Evolutionary conservation across 1,139 yeast species (phyloP).

Genomic region (Insectozyma bohioensis): DNA sequence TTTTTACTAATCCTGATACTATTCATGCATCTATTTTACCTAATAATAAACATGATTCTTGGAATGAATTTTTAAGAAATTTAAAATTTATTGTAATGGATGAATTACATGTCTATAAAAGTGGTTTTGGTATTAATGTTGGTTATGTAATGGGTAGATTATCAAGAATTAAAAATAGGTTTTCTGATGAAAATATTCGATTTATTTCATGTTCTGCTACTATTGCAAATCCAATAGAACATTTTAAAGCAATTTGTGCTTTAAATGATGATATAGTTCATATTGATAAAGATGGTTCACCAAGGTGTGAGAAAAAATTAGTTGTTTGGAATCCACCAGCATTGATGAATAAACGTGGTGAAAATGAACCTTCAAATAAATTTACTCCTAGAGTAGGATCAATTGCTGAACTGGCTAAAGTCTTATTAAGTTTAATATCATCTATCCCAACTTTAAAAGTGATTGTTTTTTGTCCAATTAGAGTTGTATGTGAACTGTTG

Average conservation of each 20-base stretch:
- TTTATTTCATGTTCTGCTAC: constrained; percentile 96
- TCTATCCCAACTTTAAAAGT: constrained; percentile 60
- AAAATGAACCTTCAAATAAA: constrained; percentile 19
- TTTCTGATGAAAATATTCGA: constrained; percentile 29
- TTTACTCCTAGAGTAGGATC: constrained; percentile 61
- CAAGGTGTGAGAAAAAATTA: constrained; percentile 71
- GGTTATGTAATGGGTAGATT: constrained; percentile 80
- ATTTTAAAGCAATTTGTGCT: constrained; percentile 75
- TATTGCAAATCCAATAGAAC: constrained; percentile 64
- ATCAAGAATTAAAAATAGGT: constrained; percentile 17
- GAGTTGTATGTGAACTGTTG: constrained; percentile 81
- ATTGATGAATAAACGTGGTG: constrained; percentile 57
- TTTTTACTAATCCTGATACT: constrained; percentile 94
- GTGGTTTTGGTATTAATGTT: constrained; percentile 90
- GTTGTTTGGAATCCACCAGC: constrained; percentile 85
- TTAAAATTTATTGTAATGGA: constrained; percentile 81
- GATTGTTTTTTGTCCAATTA: constrained; percentile 85
- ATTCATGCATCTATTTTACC: constrained; percentile 85
- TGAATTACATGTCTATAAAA: constrained; percentile 86
- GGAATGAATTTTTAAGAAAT: constrained; percentile 68
- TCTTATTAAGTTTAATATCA: constrained; percentile 61
- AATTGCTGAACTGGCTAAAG: constrained; percentile 71
- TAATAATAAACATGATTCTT: constrained; percentile 38
- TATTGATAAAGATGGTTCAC: constrained; percentile 81
- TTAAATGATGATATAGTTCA: constrained; percentile 49